Conservation (phyloP, 2,329 filamentous ascomycete genomes). For the Cryphonectria carpinicola region DNA sequence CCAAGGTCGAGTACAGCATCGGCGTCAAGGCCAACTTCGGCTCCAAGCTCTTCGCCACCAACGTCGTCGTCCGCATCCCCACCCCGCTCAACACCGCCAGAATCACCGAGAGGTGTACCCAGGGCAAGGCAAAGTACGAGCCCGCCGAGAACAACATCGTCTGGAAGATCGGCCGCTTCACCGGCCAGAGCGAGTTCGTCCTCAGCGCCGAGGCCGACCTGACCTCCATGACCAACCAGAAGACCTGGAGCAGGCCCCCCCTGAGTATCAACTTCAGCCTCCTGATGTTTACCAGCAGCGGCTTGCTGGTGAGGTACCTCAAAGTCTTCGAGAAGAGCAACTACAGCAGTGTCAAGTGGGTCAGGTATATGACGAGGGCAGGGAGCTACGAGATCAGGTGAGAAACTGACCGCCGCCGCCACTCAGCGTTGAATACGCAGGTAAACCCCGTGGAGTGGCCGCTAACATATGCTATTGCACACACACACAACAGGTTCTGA, state of each 20-base stretch:
- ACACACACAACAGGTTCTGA: neutral
- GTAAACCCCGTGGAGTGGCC: too few relatives aligned
- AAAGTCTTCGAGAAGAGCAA: conserved; percentile 99
- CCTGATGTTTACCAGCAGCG: conserved; percentile 97
- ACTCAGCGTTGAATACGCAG: too few relatives aligned
- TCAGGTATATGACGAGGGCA: conserved; percentile 96
- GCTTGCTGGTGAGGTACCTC: conserved; percentile 87
- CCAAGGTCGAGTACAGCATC: conserved; percentile 98
- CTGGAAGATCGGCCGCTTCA: conserved; percentile 99
- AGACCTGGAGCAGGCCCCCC: conserved; percentile 93
- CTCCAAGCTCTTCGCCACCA: conserved; percentile 94
- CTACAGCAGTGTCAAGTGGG: conserved; percentile 99
- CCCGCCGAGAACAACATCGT: conserved; percentile 97
- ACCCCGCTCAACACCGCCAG: conserved; percentile 95
- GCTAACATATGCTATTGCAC: neutral
- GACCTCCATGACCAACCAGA: conserved; percentile 97
- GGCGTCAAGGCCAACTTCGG: conserved; percentile 97
- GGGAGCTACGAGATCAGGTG: conserved; percentile 97
- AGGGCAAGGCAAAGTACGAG: conserved; percentile 98
- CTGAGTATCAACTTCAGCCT: conserved; percentile 90
- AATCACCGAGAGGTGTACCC: conserved; percentile 89
- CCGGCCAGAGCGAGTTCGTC: conserved; percentile 95
- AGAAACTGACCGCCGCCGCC: conserved; percentile 29
- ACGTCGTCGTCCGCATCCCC: conserved; percentile 91
- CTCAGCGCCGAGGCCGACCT: conserved; percentile 90